phyloP scores from a whole-genome alignment of 1,284 basidiomycete species.

The Neolentinus lepideus region DNA sequence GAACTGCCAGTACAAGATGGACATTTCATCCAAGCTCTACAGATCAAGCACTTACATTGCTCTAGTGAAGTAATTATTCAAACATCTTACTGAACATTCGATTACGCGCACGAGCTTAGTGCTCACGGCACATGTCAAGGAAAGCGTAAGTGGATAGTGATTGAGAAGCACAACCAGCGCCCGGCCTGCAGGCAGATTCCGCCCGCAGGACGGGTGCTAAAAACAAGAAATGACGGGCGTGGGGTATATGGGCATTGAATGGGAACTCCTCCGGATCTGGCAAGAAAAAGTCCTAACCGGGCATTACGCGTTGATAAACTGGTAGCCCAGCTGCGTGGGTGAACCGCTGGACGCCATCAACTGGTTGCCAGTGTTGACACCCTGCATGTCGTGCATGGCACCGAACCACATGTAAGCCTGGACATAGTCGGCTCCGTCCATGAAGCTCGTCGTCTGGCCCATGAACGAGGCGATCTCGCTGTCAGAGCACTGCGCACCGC shows the following conservation, averaged over 20 bases:
- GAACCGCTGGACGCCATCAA: conserved; percentile 34
- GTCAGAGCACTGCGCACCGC: conserved; percentile 41
- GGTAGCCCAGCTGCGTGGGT: conserved; percentile 44
- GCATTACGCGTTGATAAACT: conserved; percentile 24
- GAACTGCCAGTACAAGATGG: neutral
- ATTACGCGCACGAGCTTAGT: neutral
- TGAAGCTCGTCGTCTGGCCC: conserved; percentile 41
- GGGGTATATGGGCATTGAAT: conserved; percentile 1
- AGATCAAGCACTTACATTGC: neutral
- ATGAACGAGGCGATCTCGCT: conserved; percentile 54
- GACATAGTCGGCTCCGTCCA: conserved; percentile 50
- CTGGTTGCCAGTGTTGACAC: conserved; percentile 58
- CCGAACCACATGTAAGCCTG: conserved; percentile 66
- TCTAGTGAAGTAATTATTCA: neutral
- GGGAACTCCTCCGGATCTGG: neutral
- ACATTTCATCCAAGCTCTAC: neutral
- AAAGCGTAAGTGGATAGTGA: neutral
- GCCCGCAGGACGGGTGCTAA: neutral
- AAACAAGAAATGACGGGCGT: neutral
- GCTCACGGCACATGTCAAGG: neutral
- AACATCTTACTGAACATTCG: neutral
- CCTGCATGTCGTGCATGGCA: conserved; percentile 59
- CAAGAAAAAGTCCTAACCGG: neutral
- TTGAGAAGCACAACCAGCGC: neutral
- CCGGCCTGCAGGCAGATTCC: conserved; percentile 1